Base-by-base conservation (phyloP, 2,329 filamentous ascomycete species). In the Trichoderma polysporum region DNA sequence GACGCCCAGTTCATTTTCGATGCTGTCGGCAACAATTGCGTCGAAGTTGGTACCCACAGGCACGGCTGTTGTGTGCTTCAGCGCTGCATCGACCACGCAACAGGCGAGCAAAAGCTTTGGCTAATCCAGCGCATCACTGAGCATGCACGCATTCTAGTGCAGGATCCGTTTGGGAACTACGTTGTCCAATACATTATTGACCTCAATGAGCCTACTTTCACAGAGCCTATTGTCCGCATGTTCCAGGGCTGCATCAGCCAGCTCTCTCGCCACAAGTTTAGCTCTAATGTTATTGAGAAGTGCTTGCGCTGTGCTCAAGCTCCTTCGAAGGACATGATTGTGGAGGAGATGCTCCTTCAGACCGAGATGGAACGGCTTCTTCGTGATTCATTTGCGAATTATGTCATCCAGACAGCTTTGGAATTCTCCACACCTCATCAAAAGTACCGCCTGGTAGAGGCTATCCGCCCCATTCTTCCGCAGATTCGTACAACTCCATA, bases 101-200 rank as follows among this genome's bases (percentile, higher is more conserved):
- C 93, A 59, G 93, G 93, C 68, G 84, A 90, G 41, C 95, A 99
- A 81, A 97, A 97, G 82, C 85, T 89, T 68, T 91, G 91, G 81
- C 85, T 99, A 69, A 93, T 99, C 71, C 83, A 86, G 68, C 88
- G 92, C 75, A 98, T 99, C 78, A 97, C 94, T 1, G 85, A 89
- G 64, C 91, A 97, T 76, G 93, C 94, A n/a, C 91, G 92, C 71
- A 84, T 90, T 41, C 87, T 99, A 12, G 93, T 99, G 22, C 93
- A 97, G 78, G 95, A 99, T 77, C 94, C 95, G 0, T 99, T 97
- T 73, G 95, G 95, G 76, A 99, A 99, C 80, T 99, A 99, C 71
- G 95, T 99, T 59, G 91, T 99, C 59, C 95, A 99, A 81, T 99
- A 99, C 81, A 98, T 99, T 76, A 88, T 99, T 72, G 95, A 98